Base-by-base conservation (phyloP, 192 early-diverging fungal species). In the Pilobolus umbonatus region DNA sequence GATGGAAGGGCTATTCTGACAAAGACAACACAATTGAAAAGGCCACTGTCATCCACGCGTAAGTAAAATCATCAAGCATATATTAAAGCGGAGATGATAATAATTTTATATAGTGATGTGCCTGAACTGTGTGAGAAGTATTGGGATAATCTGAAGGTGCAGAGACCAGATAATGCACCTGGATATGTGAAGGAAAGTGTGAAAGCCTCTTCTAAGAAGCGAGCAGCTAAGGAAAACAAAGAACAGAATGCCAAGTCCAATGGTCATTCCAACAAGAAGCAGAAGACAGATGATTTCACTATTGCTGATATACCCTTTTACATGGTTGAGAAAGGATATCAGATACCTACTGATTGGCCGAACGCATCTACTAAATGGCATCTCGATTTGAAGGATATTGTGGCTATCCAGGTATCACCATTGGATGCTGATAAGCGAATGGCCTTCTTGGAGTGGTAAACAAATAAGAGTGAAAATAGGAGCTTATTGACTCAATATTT, bases 1-100 rank as follows among this genome's bases (percentile, higher is more conserved):
- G 48, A 59, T 59, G 57, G 57, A 34, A 47, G 1, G 57, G 45
- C 2, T 59, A 47, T 34, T 22, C 30, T 19, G 45, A 47, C 11
- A 24, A 36, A 25, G 32, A 30, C 14, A 59, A 59, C 17, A 59
- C 57, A 1, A 0, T n/a, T 24, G 57, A 59, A 48, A 11, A 1
- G 5, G 45, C 44, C 2, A 24, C 47, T n/a, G 17, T n/a, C 4
- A 46, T 59, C 6, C 57, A 59, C 36, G 12, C 1, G 57, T 59
- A 49, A 59, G 44, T 26, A 28, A 6, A 28, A 26, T 42, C 29
- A 28, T 22, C 11, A 15, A 10, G 50, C 21, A 53, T 29, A 48
- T 32, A 25, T 8, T 7, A 51, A 10, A 47, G 11, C 2, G 26
- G 24, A 10, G 1, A 9, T 55, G 9, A 11, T 28, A 45, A 2